Evolutionary conservation across 768 basidiomycete species (phyloP), one percentile per base, ranked within the genome.

Genomic region (Pholiota conissans): DNA sequence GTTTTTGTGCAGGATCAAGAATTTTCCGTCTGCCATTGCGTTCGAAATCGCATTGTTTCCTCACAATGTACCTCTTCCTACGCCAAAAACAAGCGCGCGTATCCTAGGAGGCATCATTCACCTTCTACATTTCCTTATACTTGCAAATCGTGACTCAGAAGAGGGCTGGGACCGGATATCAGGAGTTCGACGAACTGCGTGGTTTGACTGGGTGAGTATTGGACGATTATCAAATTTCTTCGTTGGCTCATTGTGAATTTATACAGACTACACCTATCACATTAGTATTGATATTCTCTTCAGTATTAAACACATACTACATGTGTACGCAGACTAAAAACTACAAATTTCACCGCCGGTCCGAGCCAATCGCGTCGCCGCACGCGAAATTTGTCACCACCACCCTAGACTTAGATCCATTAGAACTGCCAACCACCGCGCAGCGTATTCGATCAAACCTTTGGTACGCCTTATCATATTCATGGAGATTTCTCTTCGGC

Each of bases 41-140:
- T 92, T 93, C 65, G 83, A 92, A 66, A 79, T 93, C n/a, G 83
- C 88, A 8, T 76, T 91, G 48, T 91, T 93, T 67, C 91, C 91
- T n/a, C 76, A 89, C 64, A 91, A 93, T 65, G 62, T 93, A 18
- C 90, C 90, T 8, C 74, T 91, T 1, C 91, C 91, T 1, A 71
- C 83, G 20, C 80, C 86, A 6, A 82, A 78, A 64, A 87, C 83
- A 1, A 83, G 83, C 40, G 92, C 89, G 16, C 81, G 81, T 61
- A 79, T 88, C 18, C 65, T 89, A 18, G 92, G 88, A 20, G 82
- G 82, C 16, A 57, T 73, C 26, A 76, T 89, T 71, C 91, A 94
- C 67, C 73, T 86, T 27, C 53, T 89, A 2, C 87, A 93, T 67
- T 78, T 67, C 74, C 89, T 37, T 79, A 90, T 60, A 71, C 90